A percentile compares a stretch with the other conserved stretches of the same genome.
Evolutionary conservation across 805 yeast species (phyloP).

Genomic region (Metschnikowia reukaufii): DNA sequence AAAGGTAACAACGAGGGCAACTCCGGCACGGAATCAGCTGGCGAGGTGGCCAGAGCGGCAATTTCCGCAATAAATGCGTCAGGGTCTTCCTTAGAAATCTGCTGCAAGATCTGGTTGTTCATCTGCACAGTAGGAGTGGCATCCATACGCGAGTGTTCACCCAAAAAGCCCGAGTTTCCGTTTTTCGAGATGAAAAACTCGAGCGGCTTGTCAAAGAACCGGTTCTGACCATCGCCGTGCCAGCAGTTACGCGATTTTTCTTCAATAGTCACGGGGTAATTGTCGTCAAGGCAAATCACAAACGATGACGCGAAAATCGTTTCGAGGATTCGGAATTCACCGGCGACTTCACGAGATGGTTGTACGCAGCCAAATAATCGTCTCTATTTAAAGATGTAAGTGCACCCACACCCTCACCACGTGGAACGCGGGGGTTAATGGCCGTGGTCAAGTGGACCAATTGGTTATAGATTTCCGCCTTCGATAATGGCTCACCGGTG

Average conservation of each 20-base stretch:
- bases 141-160: constrained; percentile 98
- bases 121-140: constrained; percentile 92
- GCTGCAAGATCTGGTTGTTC: constrained; percentile 70
- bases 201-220: constrained; percentile 89
- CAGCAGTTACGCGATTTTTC: constrained; percentile 83
- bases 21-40: constrained; percentile 17
- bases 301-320: constrained; percentile 77
- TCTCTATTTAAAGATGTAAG: constrained; percentile 86
- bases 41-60: constrained; percentile 14
- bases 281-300: constrained; percentile 72
- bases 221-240: constrained; percentile 94
- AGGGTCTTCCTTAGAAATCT: constrained; percentile 51
- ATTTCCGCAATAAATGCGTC: constrained; percentile 29
- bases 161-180: constrained; percentile 89
- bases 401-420: constrained; percentile 65
- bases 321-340: constrained; percentile 58
- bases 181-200: constrained; percentile 80
- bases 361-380: constrained; percentile 64
- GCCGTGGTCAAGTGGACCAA: constrained; percentile 52
- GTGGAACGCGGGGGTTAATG: constrained; percentile 32
- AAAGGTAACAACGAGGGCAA: constrained; percentile 44
- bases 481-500: constrained; percentile 45
- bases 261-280: constrained; percentile 72
- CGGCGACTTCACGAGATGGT: constrained; percentile 58
- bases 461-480: constrained; percentile 54